These are phyloP conservation scores for Daldinia eschscholtzii DNA, from an alignment of 2,329 filamentous ascomycete species.

Conservation along the genomic window DNA sequence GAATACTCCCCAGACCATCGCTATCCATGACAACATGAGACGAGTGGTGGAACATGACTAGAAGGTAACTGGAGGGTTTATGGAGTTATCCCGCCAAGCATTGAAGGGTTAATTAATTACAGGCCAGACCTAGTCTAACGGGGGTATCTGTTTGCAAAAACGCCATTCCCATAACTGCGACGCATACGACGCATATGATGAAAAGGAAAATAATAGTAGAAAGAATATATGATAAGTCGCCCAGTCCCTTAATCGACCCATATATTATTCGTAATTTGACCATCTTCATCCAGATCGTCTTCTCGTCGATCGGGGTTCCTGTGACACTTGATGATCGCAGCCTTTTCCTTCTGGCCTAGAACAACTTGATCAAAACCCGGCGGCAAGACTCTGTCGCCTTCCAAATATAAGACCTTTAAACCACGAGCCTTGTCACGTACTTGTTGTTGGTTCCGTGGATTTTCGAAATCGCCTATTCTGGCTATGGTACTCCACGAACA, in stretches of 20 bases:
- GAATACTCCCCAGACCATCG: neutral
- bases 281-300: constrained; percentile 58
- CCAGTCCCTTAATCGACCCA: constrained; percentile 32
- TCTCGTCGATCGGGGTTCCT: constrained; percentile 66
- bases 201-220: neutral
- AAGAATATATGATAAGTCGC: neutral
- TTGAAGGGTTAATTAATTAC: constrained; percentile 2
- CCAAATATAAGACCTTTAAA: constrained; percentile 66
- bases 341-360: constrained; percentile 64
- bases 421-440: constrained; percentile 70
- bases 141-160: constrained; percentile 5
- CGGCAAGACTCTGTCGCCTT: constrained; percentile 60
- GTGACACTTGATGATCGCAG: constrained; percentile 56
- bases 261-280: constrained; percentile 55
- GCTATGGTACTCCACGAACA: constrained; percentile 59
- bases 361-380: constrained; percentile 63
- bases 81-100: neutral
- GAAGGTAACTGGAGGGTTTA: neutral
- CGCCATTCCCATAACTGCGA: neutral
- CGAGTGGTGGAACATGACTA: neutral
- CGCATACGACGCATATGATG: neutral
- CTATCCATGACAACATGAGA: constrained; percentile 5
- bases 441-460: constrained; percentile 65
- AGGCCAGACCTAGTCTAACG: neutral
- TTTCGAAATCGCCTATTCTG: constrained; percentile 56